phyloP scores from a whole-genome alignment of 345 rosid genomes.

The Acer negundo region DNA sequence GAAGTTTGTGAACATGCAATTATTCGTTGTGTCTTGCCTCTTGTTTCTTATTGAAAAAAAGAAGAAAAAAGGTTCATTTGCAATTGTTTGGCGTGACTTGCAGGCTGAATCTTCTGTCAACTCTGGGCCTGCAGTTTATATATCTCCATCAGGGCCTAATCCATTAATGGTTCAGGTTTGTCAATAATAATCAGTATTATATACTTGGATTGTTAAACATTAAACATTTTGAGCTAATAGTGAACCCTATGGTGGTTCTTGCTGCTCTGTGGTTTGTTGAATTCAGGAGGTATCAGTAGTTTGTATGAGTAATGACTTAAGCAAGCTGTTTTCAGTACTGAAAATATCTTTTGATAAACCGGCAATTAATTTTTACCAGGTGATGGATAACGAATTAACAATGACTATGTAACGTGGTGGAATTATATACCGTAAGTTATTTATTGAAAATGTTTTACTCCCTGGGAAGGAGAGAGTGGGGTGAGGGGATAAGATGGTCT shows the following conservation, averaged over 20 bases:
- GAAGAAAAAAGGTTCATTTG: neutral
- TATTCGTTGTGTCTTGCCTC: constrained; percentile 25
- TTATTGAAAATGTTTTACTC: neutral
- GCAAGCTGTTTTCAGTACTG: neutral
- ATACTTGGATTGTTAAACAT: neutral
- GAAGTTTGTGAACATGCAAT: neutral
- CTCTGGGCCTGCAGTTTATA: constrained; percentile 94
- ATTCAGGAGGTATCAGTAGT: neutral
- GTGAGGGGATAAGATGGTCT: neutral
- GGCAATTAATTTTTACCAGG: neutral
- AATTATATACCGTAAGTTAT: neutral
- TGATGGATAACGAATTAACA: neutral
- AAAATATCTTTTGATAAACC: neutral
- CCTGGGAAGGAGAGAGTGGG: neutral
- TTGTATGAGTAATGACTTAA: neutral
- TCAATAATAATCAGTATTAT: constrained; percentile 9
- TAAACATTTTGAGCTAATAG: neutral
- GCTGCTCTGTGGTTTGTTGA: neutral
- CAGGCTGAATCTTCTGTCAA: constrained; percentile 75
- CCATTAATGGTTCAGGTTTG: constrained; percentile 97
- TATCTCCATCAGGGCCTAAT: constrained; percentile 89
- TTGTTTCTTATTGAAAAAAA: neutral
- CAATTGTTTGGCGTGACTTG: constrained; percentile 21
- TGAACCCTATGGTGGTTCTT: neutral
- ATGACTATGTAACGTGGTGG: neutral